Evolutionary conservation across 192 early-diverging fungal genomes (phyloP).

Genomic region (Oehlia diaphana): DNA sequence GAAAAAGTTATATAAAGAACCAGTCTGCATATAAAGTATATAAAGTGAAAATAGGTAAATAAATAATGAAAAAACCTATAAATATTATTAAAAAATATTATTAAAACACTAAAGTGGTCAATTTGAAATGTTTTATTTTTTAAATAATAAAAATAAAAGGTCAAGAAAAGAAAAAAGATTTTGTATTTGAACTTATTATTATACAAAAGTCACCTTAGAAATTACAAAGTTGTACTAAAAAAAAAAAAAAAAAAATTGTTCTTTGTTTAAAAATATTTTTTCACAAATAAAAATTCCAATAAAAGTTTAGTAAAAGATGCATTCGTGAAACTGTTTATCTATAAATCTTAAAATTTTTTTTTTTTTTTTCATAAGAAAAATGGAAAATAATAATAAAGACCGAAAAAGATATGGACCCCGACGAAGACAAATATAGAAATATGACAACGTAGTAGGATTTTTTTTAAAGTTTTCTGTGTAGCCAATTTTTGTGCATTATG

Average conservation of each 20-base stretch:
- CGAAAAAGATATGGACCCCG: background rate
- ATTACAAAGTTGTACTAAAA: background rate
- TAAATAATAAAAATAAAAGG: background rate
- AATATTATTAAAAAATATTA: background rate
- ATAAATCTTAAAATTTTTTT: background rate
- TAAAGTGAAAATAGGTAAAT: background rate
- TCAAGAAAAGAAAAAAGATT: background rate
- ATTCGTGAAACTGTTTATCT: too few species aligned
- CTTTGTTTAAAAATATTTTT: background rate
- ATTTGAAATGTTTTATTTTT: background rate
- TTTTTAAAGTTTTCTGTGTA: background rate
- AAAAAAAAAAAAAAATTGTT: background rate
- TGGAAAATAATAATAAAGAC: background rate
- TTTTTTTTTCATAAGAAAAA: background rate
- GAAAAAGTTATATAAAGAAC: background rate
- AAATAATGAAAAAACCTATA: background rate
- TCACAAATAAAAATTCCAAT: too few species aligned
- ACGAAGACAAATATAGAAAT: background rate
- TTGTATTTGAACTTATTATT: background rate
- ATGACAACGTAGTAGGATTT: background rate
- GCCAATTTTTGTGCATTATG: background rate
- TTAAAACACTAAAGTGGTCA: background rate
- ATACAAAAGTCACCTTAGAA: too few species aligned
- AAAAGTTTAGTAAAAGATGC: too few species aligned
- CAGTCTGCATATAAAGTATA: background rate